These are phyloP conservation scores for Marasmius fiardii DNA, from an alignment of 1,284 basidiomycete species.

Conservation along the genomic window DNA sequence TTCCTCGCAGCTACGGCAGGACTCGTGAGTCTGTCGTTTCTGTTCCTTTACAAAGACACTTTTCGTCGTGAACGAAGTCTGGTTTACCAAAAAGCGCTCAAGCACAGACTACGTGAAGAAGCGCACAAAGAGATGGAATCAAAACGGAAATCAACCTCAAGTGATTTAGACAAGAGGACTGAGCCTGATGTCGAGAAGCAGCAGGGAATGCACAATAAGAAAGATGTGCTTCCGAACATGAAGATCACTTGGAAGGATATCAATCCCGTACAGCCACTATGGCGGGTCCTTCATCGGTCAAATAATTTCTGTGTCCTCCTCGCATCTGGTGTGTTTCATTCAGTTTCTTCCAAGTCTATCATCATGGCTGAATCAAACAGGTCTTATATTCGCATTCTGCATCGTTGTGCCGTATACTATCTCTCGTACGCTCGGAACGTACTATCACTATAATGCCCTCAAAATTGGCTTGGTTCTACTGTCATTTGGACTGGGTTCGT, in stretches of 20 bases:
- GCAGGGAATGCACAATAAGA: conserved; percentile 8
- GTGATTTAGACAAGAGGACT: conserved; percentile 8
- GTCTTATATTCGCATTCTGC: conserved; percentile 69
- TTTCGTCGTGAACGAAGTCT: conserved; percentile 79
- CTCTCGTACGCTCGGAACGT: conserved; percentile 58
- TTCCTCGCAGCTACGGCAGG: conserved; percentile 70
- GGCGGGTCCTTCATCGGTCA: conserved; percentile 50
- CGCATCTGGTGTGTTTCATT: conserved; percentile 53
- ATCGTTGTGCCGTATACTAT: conserved; percentile 74
- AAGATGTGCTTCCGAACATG: conserved; percentile 30
- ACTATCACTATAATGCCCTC: conserved; percentile 70
- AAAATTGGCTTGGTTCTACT: conserved; percentile 76
- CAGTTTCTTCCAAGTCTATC: conserved; percentile 1
- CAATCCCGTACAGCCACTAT: conserved; percentile 66
- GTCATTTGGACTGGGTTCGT: conserved; percentile 66
- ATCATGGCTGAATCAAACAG: conserved; percentile 29
- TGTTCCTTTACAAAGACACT: conserved; percentile 76
- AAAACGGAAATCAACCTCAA: conserved; percentile 14
- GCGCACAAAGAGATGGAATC: conserved; percentile 15
- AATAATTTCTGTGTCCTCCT: conserved; percentile 69
- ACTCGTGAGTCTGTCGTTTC: conserved; percentile 52
- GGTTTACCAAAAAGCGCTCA: conserved; percentile 66
- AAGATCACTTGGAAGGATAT: conserved; percentile 67
- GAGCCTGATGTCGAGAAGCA: conserved; percentile 11
- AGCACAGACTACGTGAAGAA: conserved; percentile 25